Conservation (phyloP, 2,329 filamentous ascomycete genomes). For the Colletotrichum neosansevieriae region DNA sequence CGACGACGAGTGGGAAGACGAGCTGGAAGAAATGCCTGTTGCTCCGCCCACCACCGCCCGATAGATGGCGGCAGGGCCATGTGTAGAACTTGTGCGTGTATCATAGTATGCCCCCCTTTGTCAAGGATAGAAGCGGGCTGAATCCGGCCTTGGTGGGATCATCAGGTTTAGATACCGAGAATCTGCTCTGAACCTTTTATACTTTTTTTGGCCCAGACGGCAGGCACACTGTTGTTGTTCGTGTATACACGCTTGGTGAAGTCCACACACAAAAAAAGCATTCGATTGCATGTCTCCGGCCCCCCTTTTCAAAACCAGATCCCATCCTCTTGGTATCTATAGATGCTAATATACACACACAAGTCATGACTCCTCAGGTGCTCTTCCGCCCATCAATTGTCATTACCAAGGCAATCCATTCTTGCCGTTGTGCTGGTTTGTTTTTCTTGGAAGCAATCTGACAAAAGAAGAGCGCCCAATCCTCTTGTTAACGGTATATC, state of each 20-base stretch:
- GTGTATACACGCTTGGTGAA: neutral
- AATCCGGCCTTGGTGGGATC: conserved; percentile 4
- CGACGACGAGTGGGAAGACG: conserved; percentile 69
- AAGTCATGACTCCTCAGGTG: conserved; percentile 9
- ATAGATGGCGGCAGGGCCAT: conserved; percentile 6
- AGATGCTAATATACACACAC: conserved; percentile 37
- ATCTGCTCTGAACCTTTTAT: neutral
- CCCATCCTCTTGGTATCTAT: conserved; percentile 39
- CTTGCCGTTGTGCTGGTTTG: conserved; percentile 1
- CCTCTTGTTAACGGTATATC: conserved; percentile 1
- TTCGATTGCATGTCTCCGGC: neutral
- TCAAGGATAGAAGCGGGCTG: conserved; percentile 5
- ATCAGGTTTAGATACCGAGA: conserved; percentile 13
- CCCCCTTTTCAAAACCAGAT: conserved; percentile 18
- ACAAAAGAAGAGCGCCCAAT: neutral
- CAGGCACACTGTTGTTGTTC: neutral
- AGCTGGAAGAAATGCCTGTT: conserved; percentile 59
- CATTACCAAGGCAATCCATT: conserved; percentile 27
- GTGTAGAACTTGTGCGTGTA: conserved; percentile 25
- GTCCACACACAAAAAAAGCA: neutral
- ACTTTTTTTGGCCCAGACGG: neutral
- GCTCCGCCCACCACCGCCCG: conserved; percentile 8
- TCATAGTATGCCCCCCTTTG: conserved; percentile 29
- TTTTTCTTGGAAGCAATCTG: conserved; percentile 16
- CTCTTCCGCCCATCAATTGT: conserved; percentile 14